Conservation (phyloP, 2,329 filamentous ascomycete species). For the Diaporthe nobilis region DNA sequence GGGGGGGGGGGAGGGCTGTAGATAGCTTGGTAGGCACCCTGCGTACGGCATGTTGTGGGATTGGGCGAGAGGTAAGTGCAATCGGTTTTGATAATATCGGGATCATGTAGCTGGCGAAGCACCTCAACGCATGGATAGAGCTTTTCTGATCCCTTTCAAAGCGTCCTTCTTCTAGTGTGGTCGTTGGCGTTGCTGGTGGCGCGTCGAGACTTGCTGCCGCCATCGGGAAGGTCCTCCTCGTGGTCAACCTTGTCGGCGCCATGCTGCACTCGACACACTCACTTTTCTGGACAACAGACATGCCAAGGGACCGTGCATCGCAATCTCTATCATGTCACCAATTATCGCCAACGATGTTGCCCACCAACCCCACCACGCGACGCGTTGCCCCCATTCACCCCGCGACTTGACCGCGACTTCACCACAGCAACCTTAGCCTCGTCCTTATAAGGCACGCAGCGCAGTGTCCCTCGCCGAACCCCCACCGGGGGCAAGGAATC, state of each 20-base stretch:
- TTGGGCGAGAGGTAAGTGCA: background rate
- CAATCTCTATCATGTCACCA: background rate
- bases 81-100: background rate
- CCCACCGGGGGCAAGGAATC: background rate
- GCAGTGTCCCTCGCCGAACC: background rate
- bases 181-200: no score
- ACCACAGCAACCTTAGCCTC: background rate
- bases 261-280: background rate
- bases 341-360: background rate
- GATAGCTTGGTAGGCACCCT: background rate
- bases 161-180: background rate
- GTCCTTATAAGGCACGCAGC: background rate
- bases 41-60: background rate
- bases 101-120: no score
- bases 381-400: background rate
- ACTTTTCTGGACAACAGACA: background rate
- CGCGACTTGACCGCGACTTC: background rate
- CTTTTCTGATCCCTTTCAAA: background rate
- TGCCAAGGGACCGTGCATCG: background rate
- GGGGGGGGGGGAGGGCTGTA: no score
- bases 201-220: background rate
- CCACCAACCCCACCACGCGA: background rate
- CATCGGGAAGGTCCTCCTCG: background rate
- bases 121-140: background rate
- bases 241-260: background rate